Evolutionary conservation across 2,329 filamentous ascomycete genomes (phyloP).

Genomic region (Xylaria sp.): DNA sequence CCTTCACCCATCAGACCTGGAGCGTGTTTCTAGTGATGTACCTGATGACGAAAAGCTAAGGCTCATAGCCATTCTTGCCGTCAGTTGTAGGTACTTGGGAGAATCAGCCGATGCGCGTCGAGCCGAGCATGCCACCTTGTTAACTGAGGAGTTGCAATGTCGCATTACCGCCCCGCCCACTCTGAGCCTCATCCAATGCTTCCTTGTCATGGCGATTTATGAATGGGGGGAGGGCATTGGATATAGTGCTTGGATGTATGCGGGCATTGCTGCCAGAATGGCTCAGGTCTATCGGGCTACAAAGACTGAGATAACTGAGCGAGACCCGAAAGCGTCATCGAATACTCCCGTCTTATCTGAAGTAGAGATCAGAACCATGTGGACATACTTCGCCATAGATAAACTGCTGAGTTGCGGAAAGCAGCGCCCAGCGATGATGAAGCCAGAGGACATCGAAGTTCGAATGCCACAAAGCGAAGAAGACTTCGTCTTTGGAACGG

Average conservation of each 20-base stretch:
- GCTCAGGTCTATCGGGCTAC: slow-evolving; percentile 37
- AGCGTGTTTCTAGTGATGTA: slow-evolving; percentile 25
- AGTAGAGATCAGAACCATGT: slow-evolving; percentile 38
- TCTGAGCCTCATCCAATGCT: slow-evolving; percentile 36
- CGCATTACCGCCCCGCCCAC: slow-evolving; percentile 36
- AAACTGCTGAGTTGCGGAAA: slow-evolving; percentile 38
- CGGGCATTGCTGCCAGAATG: slow-evolving; percentile 36
- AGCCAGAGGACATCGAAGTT: slow-evolving; percentile 34
- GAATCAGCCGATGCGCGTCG: slow-evolving; percentile 23
- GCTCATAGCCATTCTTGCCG: slow-evolving; percentile 35
- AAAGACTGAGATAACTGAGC: slow-evolving; percentile 29
- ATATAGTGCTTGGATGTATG: slow-evolving; percentile 39
- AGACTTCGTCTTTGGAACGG: slow-evolving; percentile 32
- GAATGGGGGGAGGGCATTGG: slow-evolving; percentile 37
- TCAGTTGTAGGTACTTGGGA: slow-evolving; percentile 34
- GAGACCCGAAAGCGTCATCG: slow-evolving; percentile 23
- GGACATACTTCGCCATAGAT: slow-evolving; percentile 38
- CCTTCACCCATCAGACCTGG: slow-evolving; percentile 33
- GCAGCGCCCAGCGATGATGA: slow-evolving; percentile 39
- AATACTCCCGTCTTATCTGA: slow-evolving; percentile 31
- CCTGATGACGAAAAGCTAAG: slow-evolving; percentile 33
- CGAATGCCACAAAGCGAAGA: slow-evolving; percentile 36
- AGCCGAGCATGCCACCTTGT: slow-evolving; percentile 27
- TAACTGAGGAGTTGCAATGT: slow-evolving; percentile 32
- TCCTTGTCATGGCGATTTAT: slow-evolving; percentile 37